phyloP scores from a whole-genome alignment of 495 filamentous ascomycete genomes.

The Glarea lozoyensis region DNA sequence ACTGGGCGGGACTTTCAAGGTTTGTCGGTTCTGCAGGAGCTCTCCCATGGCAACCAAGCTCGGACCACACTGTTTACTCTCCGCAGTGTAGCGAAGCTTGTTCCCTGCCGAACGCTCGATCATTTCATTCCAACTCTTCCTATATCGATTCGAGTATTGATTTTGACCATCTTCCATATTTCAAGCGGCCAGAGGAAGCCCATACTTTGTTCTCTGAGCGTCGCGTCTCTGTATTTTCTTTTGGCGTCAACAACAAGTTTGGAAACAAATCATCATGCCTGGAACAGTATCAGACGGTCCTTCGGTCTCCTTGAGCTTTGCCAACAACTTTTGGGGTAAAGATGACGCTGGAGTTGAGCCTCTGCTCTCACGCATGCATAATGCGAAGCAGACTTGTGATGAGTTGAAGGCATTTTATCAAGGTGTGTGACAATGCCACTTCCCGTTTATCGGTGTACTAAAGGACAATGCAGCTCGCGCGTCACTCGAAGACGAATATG shows the following conservation, averaged over 20 bases:
- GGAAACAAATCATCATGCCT: constrained; percentile 24
- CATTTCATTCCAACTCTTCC: constrained; percentile 7
- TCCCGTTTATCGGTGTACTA: background rate
- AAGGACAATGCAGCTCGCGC: constrained; percentile 61
- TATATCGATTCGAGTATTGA: background rate
- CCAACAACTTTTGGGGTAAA: constrained; percentile 99
- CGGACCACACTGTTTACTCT: background rate
- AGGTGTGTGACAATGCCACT: constrained; percentile 37
- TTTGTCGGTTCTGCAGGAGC: too few relatives aligned
- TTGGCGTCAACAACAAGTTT: constrained; percentile 1
- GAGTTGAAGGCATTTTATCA: constrained; percentile 89
- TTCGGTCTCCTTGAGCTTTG: constrained; percentile 50
- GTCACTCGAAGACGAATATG: constrained; percentile 94
- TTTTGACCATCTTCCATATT: too few relatives aligned
- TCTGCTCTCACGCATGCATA: constrained; percentile 92
- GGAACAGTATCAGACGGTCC: constrained; percentile 27
- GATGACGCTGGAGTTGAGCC: constrained; percentile 93
- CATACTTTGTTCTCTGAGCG: too few relatives aligned
- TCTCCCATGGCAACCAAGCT: background rate
- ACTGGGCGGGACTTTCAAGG: too few relatives aligned
- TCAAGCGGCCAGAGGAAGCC: too few relatives aligned
- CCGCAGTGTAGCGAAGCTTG: background rate
- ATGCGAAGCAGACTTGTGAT: constrained; percentile 90
- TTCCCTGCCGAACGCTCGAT: constrained; percentile 8
- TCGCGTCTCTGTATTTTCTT: too few relatives aligned